phyloP scores from a whole-genome alignment of 768 basidiomycete genomes.

The Lyophyllum shimeji region DNA sequence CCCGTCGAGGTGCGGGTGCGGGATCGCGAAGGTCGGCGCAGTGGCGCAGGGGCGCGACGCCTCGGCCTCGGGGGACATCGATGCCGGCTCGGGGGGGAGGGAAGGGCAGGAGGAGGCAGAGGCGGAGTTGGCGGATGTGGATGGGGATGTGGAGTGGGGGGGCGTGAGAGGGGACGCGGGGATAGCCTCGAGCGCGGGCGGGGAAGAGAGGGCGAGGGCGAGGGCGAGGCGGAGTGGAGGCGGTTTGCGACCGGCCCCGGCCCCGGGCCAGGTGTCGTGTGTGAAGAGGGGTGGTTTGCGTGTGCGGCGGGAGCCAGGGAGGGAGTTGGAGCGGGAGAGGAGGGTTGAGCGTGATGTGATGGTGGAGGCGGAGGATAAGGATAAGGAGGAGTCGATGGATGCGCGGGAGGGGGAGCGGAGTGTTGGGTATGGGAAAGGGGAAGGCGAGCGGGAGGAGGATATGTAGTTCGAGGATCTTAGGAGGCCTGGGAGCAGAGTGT shows the following conservation, averaged over 20 bases:
- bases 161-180: constrained; percentile 26
- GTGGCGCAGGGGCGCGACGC: constrained; percentile 26
- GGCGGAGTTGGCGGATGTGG: constrained; percentile 1
- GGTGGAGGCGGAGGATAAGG: not conserved
- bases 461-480: not conserved
- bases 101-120: constrained; percentile 11
- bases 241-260: constrained; percentile 11
- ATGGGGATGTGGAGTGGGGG: not conserved
- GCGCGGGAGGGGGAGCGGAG: constrained; percentile 18
- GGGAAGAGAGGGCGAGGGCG: constrained; percentile 15
- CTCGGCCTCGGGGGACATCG: not conserved
- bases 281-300: constrained; percentile 8
- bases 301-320: constrained; percentile 9
- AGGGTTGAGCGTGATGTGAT: no score
- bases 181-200: constrained; percentile 20
- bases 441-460: not conserved
- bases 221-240: constrained; percentile 19
- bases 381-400: constrained; percentile 10
- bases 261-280: constrained; percentile 6
- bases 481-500: not conserved
- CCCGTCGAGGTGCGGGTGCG: constrained; percentile 44
- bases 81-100: not conserved
- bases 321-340: no score
- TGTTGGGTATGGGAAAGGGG: no score
- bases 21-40: constrained; percentile 36